phyloP scores from a whole-genome alignment of 257 asterid genomes.

The Gentiana macrophylla region DNA sequence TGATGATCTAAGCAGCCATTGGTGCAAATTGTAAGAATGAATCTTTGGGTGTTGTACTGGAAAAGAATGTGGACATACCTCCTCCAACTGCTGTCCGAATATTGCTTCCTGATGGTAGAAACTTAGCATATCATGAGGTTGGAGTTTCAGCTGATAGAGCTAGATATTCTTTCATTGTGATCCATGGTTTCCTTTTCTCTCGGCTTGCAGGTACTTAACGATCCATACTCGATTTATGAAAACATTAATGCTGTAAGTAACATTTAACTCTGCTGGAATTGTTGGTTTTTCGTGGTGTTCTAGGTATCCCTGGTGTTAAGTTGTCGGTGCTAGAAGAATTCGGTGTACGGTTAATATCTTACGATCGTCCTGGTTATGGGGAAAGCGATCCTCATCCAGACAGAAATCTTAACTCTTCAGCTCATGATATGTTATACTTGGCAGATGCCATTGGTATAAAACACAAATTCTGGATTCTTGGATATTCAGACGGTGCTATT shows the following conservation, averaged over 20 bases:
- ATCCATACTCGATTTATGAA: no score
- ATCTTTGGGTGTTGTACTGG: constrained; percentile 16
- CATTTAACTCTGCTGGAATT: background rate
- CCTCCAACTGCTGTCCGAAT: constrained; percentile 62
- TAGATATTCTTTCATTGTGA: constrained; percentile 40
- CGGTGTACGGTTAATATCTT: constrained; percentile 66
- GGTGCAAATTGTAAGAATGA: constrained; percentile 29
- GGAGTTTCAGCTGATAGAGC: constrained; percentile 72
- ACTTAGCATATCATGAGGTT: constrained; percentile 57
- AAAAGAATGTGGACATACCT: constrained; percentile 44
- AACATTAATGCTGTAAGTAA: no score
- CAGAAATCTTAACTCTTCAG: constrained; percentile 66
- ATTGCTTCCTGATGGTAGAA: constrained; percentile 71
- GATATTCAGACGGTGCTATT: constrained; percentile 63
- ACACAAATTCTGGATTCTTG: constrained; percentile 78
- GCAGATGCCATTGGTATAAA: constrained; percentile 45
- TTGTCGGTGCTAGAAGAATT: constrained; percentile 56
- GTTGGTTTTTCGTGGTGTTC: constrained; percentile 8
- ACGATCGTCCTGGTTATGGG: constrained; percentile 94
- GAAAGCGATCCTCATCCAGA: constrained; percentile 78
- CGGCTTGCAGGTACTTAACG: constrained; percentile 52
- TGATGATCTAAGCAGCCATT: constrained; percentile 31
- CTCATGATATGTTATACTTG: constrained; percentile 56
- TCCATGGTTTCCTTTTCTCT: constrained; percentile 73
- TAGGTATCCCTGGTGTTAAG: constrained; percentile 62